phyloP scores from a whole-genome alignment of 1,284 basidiomycete species.

The Melampsora americana region DNA sequence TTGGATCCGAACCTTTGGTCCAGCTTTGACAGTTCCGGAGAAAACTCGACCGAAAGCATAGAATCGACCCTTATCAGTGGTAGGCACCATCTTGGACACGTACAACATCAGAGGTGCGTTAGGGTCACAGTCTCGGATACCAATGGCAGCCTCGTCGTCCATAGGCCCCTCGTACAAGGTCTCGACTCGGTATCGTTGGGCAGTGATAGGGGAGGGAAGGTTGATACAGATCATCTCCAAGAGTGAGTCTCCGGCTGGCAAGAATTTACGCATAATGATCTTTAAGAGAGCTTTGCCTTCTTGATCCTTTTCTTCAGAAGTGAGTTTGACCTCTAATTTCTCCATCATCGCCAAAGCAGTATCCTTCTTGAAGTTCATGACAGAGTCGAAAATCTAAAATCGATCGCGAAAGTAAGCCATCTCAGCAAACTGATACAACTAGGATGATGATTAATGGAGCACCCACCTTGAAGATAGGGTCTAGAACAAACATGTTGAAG shows the following conservation, averaged over 20 bases:
- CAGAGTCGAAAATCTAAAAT: conserved; percentile 78
- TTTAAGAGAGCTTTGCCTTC: conserved; percentile 97
- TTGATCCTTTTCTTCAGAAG: conserved; percentile 84
- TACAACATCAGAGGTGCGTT: conserved; percentile 96
- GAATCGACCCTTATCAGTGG: conserved; percentile 99
- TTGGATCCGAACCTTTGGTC: conserved; percentile 99
- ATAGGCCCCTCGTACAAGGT: conserved; percentile 99
- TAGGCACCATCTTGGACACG: conserved; percentile 99
- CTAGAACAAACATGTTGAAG: conserved; percentile 94
- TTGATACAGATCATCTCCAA: conserved; percentile 99
- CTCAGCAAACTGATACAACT: not conserved
- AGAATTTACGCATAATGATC: conserved; percentile 98
- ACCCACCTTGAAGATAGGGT: conserved; percentile 83
- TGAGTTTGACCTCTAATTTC: conserved; percentile 92
- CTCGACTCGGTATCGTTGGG: conserved; percentile 98
- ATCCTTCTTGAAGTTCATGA: conserved; percentile 99
- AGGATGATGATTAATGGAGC: not conserved
- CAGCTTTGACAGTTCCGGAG: conserved; percentile 93
- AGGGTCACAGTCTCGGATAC: conserved; percentile 97
- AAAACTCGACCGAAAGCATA: conserved; percentile 99
- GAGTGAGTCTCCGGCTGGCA: conserved; percentile 96
- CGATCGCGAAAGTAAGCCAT: not conserved
- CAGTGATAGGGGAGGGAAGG: conserved; percentile 83
- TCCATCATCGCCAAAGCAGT: conserved; percentile 78
- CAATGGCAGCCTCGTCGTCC: conserved; percentile 99